Base-by-base conservation (phyloP, 768 basidiomycete genomes). In the Galerina marginata region DNA sequence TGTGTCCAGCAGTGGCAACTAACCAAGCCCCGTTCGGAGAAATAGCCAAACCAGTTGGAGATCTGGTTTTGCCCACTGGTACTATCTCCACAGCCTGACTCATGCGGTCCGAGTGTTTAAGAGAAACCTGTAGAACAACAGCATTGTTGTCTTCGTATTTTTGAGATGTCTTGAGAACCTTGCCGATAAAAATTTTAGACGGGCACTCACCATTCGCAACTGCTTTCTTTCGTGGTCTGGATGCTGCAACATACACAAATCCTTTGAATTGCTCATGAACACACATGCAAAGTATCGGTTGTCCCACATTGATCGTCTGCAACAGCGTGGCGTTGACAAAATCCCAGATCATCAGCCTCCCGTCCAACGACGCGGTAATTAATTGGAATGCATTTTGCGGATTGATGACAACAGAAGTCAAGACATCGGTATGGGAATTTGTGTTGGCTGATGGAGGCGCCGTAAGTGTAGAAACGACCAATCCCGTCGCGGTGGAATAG, bases 301-400 rank as follows among this genome's bases (percentile, higher is more conserved):
- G 84, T 29, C 81, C 81, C 45, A 94, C 69, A 58, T 86, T 81
- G 62, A 97, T 83, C 2, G 89, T 92, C 61, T 88, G 86, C 60
- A 98, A 77, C 10, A 97, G 76, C 7, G 81, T 79, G 5, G 89
- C 95, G 59, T 97, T 95, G 39, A 96, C 77, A 73, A 91, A 96
- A 75, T 99, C 95, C 97, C 97, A 99, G 25, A 97, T 77, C 71
- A 92, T 86, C 62, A 99, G 75, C 38, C 81, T 83, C n/a, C 95
- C 96, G 65, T 95, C 91, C 60, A 88, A 68, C 7, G 93, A 92
- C 49, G 87, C 89, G 10, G 94, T 94, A 64, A 98, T 86, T 63
- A 99, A 75, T 72, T 99, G 97, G 64, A 94, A 92, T 25, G 87
- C 81, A 74, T 97, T 99, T 62, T 88, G 83, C 12, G 97, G 95